Evolutionary conservation across 768 basidiomycete species (phyloP).

Genomic region (Suillus sp.): DNA sequence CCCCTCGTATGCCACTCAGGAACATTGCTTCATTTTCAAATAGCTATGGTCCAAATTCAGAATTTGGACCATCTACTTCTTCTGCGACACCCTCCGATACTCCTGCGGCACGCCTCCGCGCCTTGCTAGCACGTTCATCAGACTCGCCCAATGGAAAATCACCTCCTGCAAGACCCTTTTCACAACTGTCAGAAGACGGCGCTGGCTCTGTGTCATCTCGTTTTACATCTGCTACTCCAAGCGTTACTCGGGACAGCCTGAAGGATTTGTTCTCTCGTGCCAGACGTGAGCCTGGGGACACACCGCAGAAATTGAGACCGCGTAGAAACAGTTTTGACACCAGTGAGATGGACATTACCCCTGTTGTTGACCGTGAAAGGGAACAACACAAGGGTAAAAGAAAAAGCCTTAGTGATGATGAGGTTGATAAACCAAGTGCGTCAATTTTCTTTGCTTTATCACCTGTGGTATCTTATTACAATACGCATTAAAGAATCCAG

Average conservation of each 20-base stretch:
- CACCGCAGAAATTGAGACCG: conserved; percentile 55
- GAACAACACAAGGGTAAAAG: conserved; percentile 51
- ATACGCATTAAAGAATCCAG: conserved; percentile 23
- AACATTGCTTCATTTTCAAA: conserved; percentile 22
- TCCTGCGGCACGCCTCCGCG: conserved; percentile 64
- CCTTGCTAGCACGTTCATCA: conserved; percentile 55
- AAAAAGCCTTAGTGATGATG: conserved; percentile 69
- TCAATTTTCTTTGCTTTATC: conserved; percentile 15
- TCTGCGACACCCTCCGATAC: conserved; percentile 38
- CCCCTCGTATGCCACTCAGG: conserved; percentile 29
- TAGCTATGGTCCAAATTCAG: conserved; percentile 10
- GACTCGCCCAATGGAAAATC: conserved; percentile 36
- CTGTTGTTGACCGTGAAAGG: conserved; percentile 44
- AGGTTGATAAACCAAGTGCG: conserved; percentile 59
- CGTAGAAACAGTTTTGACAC: conserved; percentile 61
- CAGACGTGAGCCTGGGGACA: conserved; percentile 62
- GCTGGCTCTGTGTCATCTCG: conserved; percentile 18
- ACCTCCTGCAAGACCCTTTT: conserved; percentile 27
- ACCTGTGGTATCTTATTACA: conserved; percentile 11
- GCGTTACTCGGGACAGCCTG: conserved; percentile 57
- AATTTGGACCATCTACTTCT: conserved; percentile 14
- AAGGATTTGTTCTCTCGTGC: conserved; percentile 69
- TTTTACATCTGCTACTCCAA: conserved; percentile 39
- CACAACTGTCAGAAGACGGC: conserved; percentile 31
- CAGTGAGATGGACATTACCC: conserved; percentile 61